Conservation (phyloP, 495 filamentous ascomycete species). For the Penicillium roqueforti region DNA sequence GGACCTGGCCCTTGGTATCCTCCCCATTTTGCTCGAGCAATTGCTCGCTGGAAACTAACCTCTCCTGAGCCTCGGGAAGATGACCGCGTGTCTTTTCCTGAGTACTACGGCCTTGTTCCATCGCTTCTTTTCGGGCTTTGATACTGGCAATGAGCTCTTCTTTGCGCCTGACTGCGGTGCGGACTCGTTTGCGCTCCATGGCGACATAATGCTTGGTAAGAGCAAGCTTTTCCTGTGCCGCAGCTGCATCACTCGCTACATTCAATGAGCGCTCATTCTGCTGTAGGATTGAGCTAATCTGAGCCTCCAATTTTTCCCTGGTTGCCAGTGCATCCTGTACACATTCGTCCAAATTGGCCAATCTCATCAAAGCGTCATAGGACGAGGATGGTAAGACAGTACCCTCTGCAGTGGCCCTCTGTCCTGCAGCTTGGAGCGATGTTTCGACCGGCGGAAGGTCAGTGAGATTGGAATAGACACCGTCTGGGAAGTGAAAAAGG, state of each 20-base stretch:
- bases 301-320: conserved; percentile 63
- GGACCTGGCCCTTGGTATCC: conserved; percentile 71
- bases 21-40: conserved; percentile 54
- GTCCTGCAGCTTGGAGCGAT: conserved; percentile 16
- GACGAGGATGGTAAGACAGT: conserved; percentile 61
- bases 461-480: conserved; percentile 74
- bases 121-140: conserved; percentile 58
- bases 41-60: conserved; percentile 52
- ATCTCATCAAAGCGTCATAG: conserved; percentile 85
- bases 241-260: conserved; percentile 49
- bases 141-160: conserved; percentile 65
- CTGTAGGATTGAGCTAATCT: conserved; percentile 72
- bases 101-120: conserved; percentile 54
- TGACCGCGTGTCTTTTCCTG: conserved; percentile 51
- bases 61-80: conserved; percentile 51
- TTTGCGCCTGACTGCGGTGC: conserved; percentile 53
- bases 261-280: conserved; percentile 43
- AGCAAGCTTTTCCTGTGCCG: conserved; percentile 59
- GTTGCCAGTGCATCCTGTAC: conserved; percentile 87
- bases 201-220: conserved; percentile 57
- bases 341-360: conserved; percentile 86
- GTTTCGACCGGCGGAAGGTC: conserved; percentile 49
- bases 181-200: conserved; percentile 60
- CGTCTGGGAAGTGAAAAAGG: conserved; percentile 83
- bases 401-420: conserved; percentile 29